Base-by-base conservation (phyloP, 2,329 filamentous ascomycete species). In the Thermoascus crustaceus region DNA sequence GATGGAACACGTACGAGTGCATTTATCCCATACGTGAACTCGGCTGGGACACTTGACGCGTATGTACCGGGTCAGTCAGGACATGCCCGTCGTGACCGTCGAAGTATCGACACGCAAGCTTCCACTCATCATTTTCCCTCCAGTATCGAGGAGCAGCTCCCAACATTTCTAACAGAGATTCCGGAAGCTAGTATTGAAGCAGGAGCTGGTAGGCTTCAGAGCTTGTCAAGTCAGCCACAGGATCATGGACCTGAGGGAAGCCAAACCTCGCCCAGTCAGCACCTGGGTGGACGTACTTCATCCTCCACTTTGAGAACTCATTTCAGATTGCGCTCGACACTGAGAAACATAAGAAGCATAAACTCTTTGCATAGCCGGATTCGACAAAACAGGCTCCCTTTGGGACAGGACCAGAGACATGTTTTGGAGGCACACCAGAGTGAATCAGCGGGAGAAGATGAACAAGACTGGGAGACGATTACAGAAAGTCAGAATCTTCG, bases 381-480 rank as follows among this genome's bases (percentile, higher is more conserved):
- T 17, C 18, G 14, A 1, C 16, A 29, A 5, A 29, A 29, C 26
- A 16, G 18, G 16, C 18, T 17, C 13, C 9, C 14, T 9, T 17
- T 29, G 4, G 14, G 26, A 16, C 26, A 29, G 4, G 1, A 10
- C 6, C 26, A 1, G 17, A 14, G 26, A 9, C 13, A 9, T 29
- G 26, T 29, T 7, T 29, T 17, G 14, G 10, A 7, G 25, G 14
- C 26, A 29, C 3, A 17, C 9, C 7, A 29, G n/a, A 29, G 26
- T 29, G 26, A 29, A 13, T 9, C 13, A 14, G 10, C 5, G 14
- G 14, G 18, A 10, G 26, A 29, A 10, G 26, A 17, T 18, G 26
- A 29, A 9, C 26, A 29, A 17, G 26, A 29, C 14, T 29, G 26
- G 26, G 26, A 29, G 26, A 29, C 26, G 18, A 29, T 29, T 7